Evolutionary conservation across 371 early-diverging fungal genomes (phyloP).

Genomic region (Syncephalis plumigaleata): DNA sequence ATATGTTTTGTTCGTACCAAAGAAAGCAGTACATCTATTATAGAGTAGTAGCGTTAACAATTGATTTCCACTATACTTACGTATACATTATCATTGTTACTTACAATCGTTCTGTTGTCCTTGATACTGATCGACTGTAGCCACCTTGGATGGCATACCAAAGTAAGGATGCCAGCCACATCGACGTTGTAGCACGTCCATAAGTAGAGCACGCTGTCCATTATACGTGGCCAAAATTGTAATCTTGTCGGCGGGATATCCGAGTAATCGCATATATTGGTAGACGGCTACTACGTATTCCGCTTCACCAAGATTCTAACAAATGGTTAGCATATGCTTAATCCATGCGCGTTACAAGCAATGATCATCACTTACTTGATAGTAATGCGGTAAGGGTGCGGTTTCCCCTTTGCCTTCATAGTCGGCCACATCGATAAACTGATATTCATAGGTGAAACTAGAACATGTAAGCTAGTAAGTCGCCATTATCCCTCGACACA

Average conservation of each 20-base stretch:
- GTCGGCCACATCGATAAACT: slow-evolving; percentile 64
- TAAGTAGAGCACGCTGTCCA: slow-evolving; percentile 81
- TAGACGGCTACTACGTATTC: slow-evolving; percentile 87
- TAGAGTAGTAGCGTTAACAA: neutral
- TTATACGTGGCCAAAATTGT: slow-evolving; percentile 88
- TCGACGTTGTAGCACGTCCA: slow-evolving; percentile 68
- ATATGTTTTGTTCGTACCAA: slow-evolving; percentile 78
- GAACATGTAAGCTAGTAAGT: neutral
- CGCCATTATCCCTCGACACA: too few species aligned
- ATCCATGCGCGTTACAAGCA: neutral
- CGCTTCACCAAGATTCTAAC: slow-evolving; percentile 95
- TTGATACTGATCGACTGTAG: slow-evolving; percentile 90
- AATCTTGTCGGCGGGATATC: slow-evolving; percentile 78
- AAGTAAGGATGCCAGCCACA: slow-evolving; percentile 71
- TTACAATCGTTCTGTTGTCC: slow-evolving; percentile 86
- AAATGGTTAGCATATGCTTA: slow-evolving; percentile 17
- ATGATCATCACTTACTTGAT: slow-evolving; percentile 7
- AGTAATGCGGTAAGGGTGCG: slow-evolving; percentile 56
- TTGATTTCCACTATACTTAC: too few species aligned
- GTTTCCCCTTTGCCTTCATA: slow-evolving; percentile 67
- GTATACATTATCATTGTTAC: slow-evolving; percentile 6
- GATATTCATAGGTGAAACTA: slow-evolving; percentile 52
- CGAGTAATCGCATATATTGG: slow-evolving; percentile 89
- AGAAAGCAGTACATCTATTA: slow-evolving; percentile 69
- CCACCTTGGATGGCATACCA: slow-evolving; percentile 47